Conservation (phyloP, 345 rosid genomes). For the Citropsis articulata region DNA sequence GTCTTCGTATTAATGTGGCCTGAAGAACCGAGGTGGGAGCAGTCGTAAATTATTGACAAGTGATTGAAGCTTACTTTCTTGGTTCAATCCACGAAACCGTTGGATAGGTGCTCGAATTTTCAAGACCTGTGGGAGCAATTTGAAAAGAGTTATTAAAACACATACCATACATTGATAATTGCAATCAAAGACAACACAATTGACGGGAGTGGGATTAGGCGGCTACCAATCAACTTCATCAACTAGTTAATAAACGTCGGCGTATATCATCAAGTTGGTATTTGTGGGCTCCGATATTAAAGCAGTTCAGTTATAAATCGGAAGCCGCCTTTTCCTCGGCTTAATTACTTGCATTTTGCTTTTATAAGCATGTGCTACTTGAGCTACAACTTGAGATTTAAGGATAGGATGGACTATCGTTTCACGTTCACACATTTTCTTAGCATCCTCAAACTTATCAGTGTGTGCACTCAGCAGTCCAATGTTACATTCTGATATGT, state of each 20-base stretch:
- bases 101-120: neutral
- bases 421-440: neutral
- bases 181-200: neutral
- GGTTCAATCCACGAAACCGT: neutral
- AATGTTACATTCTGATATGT: no score
- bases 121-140: neutral
- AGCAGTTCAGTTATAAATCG: neutral
- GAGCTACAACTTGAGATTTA: neutral
- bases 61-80: neutral
- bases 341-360: no score
- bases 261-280: neutral
- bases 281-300: neutral
- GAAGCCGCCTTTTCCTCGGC: neutral
- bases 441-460: neutral
- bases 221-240: neutral
- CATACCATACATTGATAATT: no score
- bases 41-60: neutral
- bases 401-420: neutral
- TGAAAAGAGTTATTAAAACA: no score
- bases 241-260: neutral
- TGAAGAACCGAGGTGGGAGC: neutral
- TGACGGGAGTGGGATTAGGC: neutral
- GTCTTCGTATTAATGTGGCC: no score
- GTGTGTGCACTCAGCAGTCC: no score
- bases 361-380: neutral